These are phyloP conservation scores for Neonothopanus nambi DNA, from an alignment of 1,284 basidiomycete species.

Conservation along the genomic window DNA sequence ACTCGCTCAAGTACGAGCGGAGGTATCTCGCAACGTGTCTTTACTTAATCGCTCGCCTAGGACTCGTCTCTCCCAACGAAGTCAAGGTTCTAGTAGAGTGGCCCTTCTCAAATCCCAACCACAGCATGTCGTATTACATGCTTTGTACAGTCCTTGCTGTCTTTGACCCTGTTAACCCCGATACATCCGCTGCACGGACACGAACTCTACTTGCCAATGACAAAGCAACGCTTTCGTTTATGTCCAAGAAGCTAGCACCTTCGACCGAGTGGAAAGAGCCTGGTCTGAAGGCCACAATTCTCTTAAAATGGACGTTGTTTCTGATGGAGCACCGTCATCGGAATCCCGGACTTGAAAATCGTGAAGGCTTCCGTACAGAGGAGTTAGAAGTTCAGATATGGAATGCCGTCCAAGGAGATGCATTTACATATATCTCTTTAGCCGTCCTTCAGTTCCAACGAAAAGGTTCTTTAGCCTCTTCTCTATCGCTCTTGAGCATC, in stretches of 20 bases:
- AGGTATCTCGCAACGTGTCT: slow-evolving; percentile 62
- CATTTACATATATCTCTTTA: slow-evolving; percentile 74
- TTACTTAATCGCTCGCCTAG: slow-evolving; percentile 62
- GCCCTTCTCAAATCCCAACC: slow-evolving; percentile 60
- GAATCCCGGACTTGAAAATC: slow-evolving; percentile 65
- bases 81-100: slow-evolving; percentile 65
- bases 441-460: slow-evolving; percentile 55
- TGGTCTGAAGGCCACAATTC: slow-evolving; percentile 73
- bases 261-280: slow-evolving; percentile 67
- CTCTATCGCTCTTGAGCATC: slow-evolving; percentile 47
- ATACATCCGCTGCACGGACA: slow-evolving; percentile 38
- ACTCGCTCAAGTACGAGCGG: slow-evolving; percentile 74
- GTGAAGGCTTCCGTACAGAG: slow-evolving; percentile 70
- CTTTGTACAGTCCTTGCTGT: slow-evolving; percentile 67
- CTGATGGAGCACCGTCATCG: slow-evolving; percentile 73
- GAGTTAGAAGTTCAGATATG: slow-evolving; percentile 81
- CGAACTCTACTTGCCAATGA: slow-evolving; percentile 51
- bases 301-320: slow-evolving; percentile 88
- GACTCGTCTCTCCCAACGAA: slow-evolving; percentile 58
- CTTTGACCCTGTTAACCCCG: slow-evolving; percentile 69
- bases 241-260: slow-evolving; percentile 58
- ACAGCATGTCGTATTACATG: slow-evolving; percentile 72
- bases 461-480: slow-evolving; percentile 40
- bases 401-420: slow-evolving; percentile 81
- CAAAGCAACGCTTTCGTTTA: slow-evolving; percentile 45